phyloP scores from a whole-genome alignment of 2,329 filamentous ascomycete species.

The Ascosphaera acerosa region DNA sequence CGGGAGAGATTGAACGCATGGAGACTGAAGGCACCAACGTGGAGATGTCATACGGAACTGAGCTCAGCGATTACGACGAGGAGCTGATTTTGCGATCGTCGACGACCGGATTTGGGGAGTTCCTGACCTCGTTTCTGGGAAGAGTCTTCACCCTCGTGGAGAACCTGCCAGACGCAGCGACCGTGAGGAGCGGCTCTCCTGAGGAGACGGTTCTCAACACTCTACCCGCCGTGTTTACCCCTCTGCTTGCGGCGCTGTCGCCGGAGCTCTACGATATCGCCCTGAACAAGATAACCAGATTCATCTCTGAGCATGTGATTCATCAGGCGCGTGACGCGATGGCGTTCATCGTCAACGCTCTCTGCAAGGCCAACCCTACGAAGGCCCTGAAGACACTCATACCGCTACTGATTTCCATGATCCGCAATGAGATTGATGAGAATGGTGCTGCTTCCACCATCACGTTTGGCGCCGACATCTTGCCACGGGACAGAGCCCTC shows the following conservation, averaged over 20 bases:
- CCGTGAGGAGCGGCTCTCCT: conserved; percentile 69
- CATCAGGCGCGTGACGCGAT: conserved; percentile 93
- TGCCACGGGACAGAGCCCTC: conserved; percentile 72
- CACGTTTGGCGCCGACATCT: conserved; percentile 76
- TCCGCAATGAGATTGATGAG: conserved; percentile 88
- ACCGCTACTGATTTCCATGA: conserved; percentile 71
- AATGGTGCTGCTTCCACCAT: conserved; percentile 89
- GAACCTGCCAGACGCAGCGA: conserved; percentile 74
- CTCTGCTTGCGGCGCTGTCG: conserved; percentile 70
- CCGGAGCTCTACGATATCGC: conserved; percentile 83
- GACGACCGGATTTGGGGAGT: conserved; percentile 81
- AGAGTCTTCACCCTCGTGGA: conserved; percentile 89
- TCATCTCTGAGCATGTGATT: conserved; percentile 82
- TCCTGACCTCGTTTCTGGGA: conserved; percentile 68
- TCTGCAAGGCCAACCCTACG: conserved; percentile 87
- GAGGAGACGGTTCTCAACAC: conserved; percentile 97
- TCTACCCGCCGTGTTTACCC: conserved; percentile 70
- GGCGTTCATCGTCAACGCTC: conserved; percentile 90
- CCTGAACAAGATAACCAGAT: conserved; percentile 73
- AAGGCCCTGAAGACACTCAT: conserved; percentile 81
- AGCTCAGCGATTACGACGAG: conserved; percentile 68
- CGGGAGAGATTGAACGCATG: conserved; percentile 79
- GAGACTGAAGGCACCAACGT: conserved; percentile 68
- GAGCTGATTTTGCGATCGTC: conserved; percentile 74
- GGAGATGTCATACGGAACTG: conserved; percentile 58